phyloP scores from a whole-genome alignment of 495 filamentous ascomycete species.

The Echria macrotheca region DNA sequence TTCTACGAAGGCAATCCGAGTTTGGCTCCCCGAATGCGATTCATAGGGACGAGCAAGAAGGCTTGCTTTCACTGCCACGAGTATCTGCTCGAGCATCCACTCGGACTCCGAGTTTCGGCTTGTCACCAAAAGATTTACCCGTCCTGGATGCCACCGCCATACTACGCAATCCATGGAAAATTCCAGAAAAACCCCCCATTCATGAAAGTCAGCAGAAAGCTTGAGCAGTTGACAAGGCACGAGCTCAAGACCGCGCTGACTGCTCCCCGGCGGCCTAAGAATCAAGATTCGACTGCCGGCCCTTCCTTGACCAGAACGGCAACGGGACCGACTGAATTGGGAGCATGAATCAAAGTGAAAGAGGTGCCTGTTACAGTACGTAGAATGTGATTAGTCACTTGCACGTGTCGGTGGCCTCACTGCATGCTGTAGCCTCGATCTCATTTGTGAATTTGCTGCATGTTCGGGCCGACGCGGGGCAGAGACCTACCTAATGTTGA shows the following conservation, averaged over 20 bases:
- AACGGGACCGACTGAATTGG: neutral
- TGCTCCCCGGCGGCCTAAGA: neutral
- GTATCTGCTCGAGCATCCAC: neutral
- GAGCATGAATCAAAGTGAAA: neutral
- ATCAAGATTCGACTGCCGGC: neutral
- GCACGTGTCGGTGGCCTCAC: neutral
- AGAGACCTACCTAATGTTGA: neutral
- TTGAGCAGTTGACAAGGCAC: neutral
- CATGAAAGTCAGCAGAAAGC: neutral
- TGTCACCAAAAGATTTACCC: neutral
- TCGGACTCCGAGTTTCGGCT: neutral
- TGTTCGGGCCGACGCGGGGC: neutral
- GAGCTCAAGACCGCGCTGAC: neutral
- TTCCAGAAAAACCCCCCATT: neutral
- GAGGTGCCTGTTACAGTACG: neutral
- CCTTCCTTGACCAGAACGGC: neutral
- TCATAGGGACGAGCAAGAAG: neutral
- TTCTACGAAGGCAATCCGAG: neutral
- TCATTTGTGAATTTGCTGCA: neutral
- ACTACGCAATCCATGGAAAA: neutral
- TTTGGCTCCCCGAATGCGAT: neutral
- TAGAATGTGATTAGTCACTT: neutral
- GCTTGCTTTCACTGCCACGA: neutral
- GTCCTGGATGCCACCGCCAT: neutral
- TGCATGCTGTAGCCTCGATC: neutral